These are phyloP conservation scores for Alternaria sp. DNA, from an alignment of 2,329 filamentous ascomycete species.

Conservation along the genomic window DNA sequence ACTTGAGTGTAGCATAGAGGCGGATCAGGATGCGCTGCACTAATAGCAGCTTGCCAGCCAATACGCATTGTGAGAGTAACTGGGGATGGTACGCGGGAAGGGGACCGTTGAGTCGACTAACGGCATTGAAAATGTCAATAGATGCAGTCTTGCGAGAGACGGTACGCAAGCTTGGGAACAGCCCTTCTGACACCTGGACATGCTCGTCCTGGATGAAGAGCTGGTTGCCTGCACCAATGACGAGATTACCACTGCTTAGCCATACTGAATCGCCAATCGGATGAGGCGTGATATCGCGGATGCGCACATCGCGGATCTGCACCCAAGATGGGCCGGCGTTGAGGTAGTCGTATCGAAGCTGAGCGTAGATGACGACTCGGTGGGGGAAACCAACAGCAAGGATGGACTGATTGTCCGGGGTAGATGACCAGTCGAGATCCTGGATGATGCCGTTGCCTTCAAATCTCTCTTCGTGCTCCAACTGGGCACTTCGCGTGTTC, in stretches of 20 bases:
- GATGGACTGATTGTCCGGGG: conserved; percentile 87
- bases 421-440: conserved; percentile 94
- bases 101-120: conserved; percentile 84
- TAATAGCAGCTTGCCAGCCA: conserved; percentile 76
- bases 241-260: conserved; percentile 83
- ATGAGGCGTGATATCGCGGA: conserved; percentile 83
- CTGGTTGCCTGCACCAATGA: conserved; percentile 91
- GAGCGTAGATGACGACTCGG: conserved; percentile 80
- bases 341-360: conserved; percentile 91
- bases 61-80: conserved; percentile 84
- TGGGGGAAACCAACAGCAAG: conserved; percentile 93
- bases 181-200: conserved; percentile 70
- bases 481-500: conserved; percentile 82
- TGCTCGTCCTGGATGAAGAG: conserved; percentile 83
- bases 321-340: conserved; percentile 92
- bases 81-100: conserved; percentile 93
- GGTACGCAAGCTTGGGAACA: conserved; percentile 65
- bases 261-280: conserved; percentile 94
- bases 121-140: conserved; percentile 80
- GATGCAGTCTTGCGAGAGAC: conserved; percentile 59
- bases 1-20: conserved; percentile 81
- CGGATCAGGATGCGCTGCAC: conserved; percentile 78
- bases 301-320: conserved; percentile 81
- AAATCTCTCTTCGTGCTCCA: conserved; percentile 83
- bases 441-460: conserved; percentile 77